Conservation (phyloP, 176 grass and related monocot genomes). For the Echinochloa phyllopogon region DNA sequence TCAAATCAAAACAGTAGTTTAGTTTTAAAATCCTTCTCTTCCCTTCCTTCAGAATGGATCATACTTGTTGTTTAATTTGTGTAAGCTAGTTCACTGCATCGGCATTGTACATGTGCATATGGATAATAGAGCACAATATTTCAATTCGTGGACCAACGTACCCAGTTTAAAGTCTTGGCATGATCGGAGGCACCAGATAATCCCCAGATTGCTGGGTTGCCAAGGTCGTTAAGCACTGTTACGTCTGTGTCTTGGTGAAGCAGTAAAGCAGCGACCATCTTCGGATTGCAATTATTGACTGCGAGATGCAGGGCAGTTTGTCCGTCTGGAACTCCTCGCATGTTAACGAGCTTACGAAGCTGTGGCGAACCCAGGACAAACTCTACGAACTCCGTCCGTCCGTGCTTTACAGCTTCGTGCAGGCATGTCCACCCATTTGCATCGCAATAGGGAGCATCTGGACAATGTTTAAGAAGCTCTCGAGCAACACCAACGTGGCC, state of each 20-base stretch:
- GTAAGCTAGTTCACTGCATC: not conserved
- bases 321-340: not conserved
- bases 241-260: not conserved
- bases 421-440: not conserved
- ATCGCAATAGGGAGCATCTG: not conserved
- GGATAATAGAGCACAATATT: no score
- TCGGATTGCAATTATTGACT: not conserved
- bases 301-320: not conserved
- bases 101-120: not conserved
- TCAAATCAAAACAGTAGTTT: no score
- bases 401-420: rapidly evolving
- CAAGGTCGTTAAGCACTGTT: not conserved
- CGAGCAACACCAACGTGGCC: not conserved
- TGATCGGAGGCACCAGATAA: rapidly evolving
- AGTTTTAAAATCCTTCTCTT: no score
- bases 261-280: not conserved
- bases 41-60: no score
- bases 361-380: not conserved
- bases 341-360: not conserved
- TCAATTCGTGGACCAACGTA: no score
- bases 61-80: no score
- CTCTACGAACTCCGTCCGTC: not conserved
- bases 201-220: not conserved
- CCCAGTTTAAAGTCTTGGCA: constrained; percentile 1
- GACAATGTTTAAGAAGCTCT: constrained; percentile 8